These are phyloP conservation scores for Fusarium agapanthi DNA, from an alignment of 2,329 filamentous ascomycete species.

Conservation along the genomic window DNA sequence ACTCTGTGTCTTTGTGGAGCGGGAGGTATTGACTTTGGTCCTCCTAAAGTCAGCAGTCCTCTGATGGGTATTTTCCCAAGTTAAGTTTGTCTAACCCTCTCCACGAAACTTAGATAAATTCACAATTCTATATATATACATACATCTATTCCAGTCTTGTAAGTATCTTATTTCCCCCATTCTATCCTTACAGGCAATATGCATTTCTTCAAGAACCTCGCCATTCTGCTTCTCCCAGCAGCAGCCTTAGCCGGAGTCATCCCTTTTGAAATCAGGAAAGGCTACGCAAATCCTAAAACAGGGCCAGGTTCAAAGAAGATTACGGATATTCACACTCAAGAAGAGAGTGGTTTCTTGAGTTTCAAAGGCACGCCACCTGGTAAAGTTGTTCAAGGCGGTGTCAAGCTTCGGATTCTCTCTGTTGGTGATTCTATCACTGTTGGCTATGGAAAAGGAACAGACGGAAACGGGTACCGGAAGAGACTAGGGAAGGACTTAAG, in stretches of 20 bases:
- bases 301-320: background rate
- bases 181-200: background rate
- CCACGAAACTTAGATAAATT: background rate
- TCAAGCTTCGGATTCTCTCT: constrained; percentile 47
- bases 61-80: accelerated
- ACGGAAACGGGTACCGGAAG: constrained; percentile 48
- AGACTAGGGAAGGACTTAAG: constrained; percentile 39
- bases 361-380: background rate
- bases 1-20: background rate
- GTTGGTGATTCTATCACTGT: constrained; percentile 51
- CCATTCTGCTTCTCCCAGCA: background rate
- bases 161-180: background rate
- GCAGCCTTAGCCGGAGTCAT: background rate
- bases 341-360: background rate
- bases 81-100: accelerated
- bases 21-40: background rate
- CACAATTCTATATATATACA: background rate
- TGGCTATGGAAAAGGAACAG: constrained; percentile 36
- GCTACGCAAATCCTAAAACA: background rate
- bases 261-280: background rate
- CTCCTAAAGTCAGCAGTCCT: no score
- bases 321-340: background rate
- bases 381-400: constrained; percentile 26
- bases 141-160: accelerated
- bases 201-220: background rate